Evolutionary conservation across 345 rosid genomes (phyloP), one percentile per base, ranked within the genome.

Genomic region (Salix viminalis): DNA sequence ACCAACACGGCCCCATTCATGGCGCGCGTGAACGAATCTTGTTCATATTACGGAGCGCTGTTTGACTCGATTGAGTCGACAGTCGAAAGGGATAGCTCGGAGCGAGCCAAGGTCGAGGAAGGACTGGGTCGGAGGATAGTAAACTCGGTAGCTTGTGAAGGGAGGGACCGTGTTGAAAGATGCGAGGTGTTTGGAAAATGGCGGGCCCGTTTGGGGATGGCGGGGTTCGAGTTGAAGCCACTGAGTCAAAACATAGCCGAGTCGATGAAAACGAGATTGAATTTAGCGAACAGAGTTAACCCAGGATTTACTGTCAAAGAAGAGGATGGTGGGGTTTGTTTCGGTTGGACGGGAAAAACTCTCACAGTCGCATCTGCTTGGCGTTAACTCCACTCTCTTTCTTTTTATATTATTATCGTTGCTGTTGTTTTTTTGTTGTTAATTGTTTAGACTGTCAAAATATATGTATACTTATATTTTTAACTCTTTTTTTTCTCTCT

Each of bases 321-420:
- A 85, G 93, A 91, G 67, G 87, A 79, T 61, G 98, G 97, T 66
- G 98, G 91, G 74, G 91, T 93, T 34, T 80, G 89, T 56, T 96
- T 93, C 61, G 98, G 98, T 70, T 96, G 98, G 99, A 86, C 75
- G 87, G 90, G 94, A 60, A 93, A 92, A 82, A 85, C 89, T 36
- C 97, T 93, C 86, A 88, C 95, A 77, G 95, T 93, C 84, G 97
- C 97, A 12, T 96, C 98, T 75, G 94, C 99, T 82, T 93, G 98
- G 99, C 92, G 94, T 85, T 96, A 90, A 85, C 76, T 73, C 82
- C 81, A 86, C 86, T 69, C 75, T 65, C 71, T 54, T 26, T 34
- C 46, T 24, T 19, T 34, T 12, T 50, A 30, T 62, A 41, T 70
- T 48, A 65, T 23, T 6, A 64, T 32, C 75, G 19, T 73, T 54